Evolutionary conservation across 306 rosid genomes (phyloP).

Genomic region (peach (Prunus persica)): Prunus_persica_NCBIv2 NC_034014.1:28966001-28966500

Average conservation of each 20-base stretch:
- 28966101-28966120: neutral
- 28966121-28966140: slow-evolving; percentile 9
- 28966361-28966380: slow-evolving; percentile 43
- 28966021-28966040: neutral
- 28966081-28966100: no score
- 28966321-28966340: slow-evolving; percentile 38
- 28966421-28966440: slow-evolving; percentile 35
- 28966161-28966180: slow-evolving; percentile 21
- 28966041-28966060: no score
- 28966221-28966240: slow-evolving; percentile 47
- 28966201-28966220: slow-evolving; percentile 42
- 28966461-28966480: slow-evolving; percentile 23
- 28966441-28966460: slow-evolving; percentile 29
- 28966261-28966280: slow-evolving; percentile 54
- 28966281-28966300: slow-evolving; percentile 53
- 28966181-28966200: slow-evolving; percentile 43
- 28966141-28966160: slow-evolving; percentile 5
- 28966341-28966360: slow-evolving; percentile 37
- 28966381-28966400: slow-evolving; percentile 37
- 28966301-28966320: slow-evolving; percentile 52
- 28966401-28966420: slow-evolving; percentile 48
- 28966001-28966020: no score
- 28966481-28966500: slow-evolving; percentile 35
- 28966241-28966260: slow-evolving; percentile 54
- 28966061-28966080: no score